phyloP scores from a whole-genome alignment of 108 stramenopile species.

The Cyclotella choctawhatcheeana region DNA sequence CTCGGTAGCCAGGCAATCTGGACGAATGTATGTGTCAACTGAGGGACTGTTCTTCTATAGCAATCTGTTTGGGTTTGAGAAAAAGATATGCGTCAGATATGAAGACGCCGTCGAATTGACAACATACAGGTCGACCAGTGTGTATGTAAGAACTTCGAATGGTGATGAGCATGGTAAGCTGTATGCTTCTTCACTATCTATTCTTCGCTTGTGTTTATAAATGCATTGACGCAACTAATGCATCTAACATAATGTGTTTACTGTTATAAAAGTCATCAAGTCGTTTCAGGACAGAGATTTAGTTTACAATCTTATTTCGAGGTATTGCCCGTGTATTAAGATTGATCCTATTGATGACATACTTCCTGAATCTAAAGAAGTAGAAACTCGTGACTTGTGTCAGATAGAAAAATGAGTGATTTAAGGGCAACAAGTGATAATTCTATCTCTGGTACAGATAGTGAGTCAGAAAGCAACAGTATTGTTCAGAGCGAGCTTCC shows the following conservation, averaged over 20 bases:
- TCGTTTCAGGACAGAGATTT: conserved; percentile 25
- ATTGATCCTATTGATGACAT: background rate
- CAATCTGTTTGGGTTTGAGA: conserved; percentile 80
- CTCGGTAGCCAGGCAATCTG: conserved; percentile 63
- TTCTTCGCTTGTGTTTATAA: too few relatives aligned
- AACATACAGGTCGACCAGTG: conserved; percentile 58
- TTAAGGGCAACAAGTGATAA: background rate
- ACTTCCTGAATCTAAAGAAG: background rate
- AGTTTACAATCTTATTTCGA: background rate
- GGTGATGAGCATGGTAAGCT: conserved; percentile 56
- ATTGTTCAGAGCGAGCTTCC: background rate
- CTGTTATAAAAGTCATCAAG: conserved; percentile 11
- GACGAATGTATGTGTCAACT: conserved; percentile 66
- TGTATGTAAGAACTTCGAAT: conserved; percentile 43
- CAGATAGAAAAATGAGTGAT: background rate
- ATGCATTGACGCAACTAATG: too few relatives aligned
- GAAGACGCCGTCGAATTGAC: conserved; percentile 46
- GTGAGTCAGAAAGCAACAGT: background rate
- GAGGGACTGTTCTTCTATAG: conserved; percentile 66
- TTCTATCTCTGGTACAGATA: background rate
- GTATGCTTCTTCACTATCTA: too few relatives aligned
- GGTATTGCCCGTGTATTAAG: background rate
- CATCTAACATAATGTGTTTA: too few relatives aligned
- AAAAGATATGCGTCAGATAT: conserved; percentile 54
- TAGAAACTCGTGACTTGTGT: background rate